phyloP scores from a whole-genome alignment of 2,329 filamentous ascomycete species.

The Aureobasidium sp. region DNA sequence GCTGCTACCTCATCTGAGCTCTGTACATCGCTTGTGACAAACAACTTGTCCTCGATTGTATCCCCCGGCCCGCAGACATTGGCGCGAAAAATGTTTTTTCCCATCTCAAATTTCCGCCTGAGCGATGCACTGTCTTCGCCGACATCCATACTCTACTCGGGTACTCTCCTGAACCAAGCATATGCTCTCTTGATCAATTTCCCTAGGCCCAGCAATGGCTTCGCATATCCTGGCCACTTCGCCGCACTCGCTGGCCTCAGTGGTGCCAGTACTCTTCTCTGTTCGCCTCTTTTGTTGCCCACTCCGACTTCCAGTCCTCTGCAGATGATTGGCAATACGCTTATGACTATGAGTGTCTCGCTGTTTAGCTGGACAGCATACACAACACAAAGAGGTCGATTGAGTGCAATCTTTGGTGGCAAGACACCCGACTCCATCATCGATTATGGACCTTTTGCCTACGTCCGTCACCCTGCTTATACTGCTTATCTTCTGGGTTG shows the following conservation, averaged over 20 bases:
- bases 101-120: background rate
- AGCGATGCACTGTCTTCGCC: background rate
- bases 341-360: background rate
- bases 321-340: background rate
- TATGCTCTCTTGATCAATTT: constrained; percentile 10
- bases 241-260: background rate
- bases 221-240: constrained; percentile 9
- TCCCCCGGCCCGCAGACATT: background rate
- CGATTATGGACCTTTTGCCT: constrained; percentile 7
- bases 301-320: background rate
- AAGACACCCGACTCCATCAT: constrained; percentile 8
- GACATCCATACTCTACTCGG: background rate
- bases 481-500: constrained; percentile 6
- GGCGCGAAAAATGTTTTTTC: background rate
- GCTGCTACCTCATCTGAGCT: background rate
- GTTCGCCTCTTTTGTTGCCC: background rate
- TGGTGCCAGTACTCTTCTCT: background rate
- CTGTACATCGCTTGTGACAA: background rate
- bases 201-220: constrained; percentile 10
- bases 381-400: constrained; percentile 6
- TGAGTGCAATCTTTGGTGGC: constrained; percentile 8
- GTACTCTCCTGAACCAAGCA: background rate
- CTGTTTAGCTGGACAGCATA: constrained; percentile 8
- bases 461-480: constrained; percentile 8
- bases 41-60: background rate